phyloP scores from a whole-genome alignment of 179 eudicot genomes.

The Beta corolliflora region DNA sequence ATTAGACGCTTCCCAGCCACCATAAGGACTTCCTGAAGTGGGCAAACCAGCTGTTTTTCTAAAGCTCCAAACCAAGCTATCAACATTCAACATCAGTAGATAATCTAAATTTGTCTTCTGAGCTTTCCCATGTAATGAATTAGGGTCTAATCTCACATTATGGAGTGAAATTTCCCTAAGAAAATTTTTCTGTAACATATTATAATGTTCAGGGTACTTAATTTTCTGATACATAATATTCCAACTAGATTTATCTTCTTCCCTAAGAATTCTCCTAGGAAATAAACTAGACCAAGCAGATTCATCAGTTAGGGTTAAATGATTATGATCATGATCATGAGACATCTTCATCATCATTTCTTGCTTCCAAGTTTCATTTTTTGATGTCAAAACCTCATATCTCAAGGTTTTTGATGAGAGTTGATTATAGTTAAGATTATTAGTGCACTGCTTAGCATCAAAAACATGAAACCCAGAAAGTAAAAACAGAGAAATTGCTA shows the following conservation, averaged over 20 bases:
- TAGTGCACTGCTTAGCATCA: conserved; percentile 68
- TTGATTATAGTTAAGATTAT: conserved; percentile 30
- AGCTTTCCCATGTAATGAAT: conserved; percentile 55
- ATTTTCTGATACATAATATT: conserved; percentile 57
- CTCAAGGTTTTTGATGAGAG: conserved; percentile 69
- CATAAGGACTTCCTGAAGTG: conserved; percentile 59
- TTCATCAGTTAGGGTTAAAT: conserved; percentile 72
- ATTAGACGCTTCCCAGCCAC: conserved; percentile 76
- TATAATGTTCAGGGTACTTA: conserved; percentile 39
- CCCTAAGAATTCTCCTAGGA: conserved; percentile 62
- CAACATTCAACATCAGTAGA: conserved; percentile 67
- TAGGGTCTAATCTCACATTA: conserved; percentile 63
- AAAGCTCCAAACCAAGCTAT: conserved; percentile 68
- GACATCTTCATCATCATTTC: conserved; percentile 53
- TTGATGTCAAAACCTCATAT: conserved; percentile 44
- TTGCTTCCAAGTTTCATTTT: conserved; percentile 63
- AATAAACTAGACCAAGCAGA: conserved; percentile 59
- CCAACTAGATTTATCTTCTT: conserved; percentile 61
- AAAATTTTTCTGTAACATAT: conserved; percentile 20
- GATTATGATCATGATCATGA: conserved; percentile 38
- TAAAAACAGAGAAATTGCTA: conserved; percentile 17
- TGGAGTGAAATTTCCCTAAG: conserved; percentile 61
- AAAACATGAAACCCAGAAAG: conserved; percentile 29
- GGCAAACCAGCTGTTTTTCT: conserved; percentile 66
- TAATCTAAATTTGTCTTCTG: conserved; percentile 77